Base-by-base conservation (phyloP, 106 monocot genomes). In the Hemerocallis citrina region DNA sequence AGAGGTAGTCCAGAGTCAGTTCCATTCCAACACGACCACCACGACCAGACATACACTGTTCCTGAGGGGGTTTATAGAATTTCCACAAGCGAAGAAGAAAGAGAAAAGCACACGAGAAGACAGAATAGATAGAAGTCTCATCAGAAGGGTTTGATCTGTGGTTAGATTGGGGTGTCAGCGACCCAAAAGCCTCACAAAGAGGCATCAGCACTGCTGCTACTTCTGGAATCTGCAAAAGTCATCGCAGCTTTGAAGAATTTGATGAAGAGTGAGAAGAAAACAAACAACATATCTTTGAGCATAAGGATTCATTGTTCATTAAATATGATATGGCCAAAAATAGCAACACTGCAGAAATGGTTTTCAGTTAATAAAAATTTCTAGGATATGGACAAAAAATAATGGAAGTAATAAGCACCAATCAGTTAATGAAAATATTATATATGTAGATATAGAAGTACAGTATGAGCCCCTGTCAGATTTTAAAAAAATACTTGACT, bases 31-130 rank as follows among this genome's bases (percentile, higher is more conserved):
- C 79, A 9, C 68, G 47, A 42, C 84, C 92, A 72, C 81, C 79
- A 42, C 96, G 65, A 4, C 81, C 87, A 17, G 79, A 81, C 30
- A 84, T 55, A 46, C 63, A 66, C 16, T 83, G 70, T 49, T 90
- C 87, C 37, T 81, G 81, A 57, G 96, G 90, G 24, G 81, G 91
- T 57, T 79, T 81, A 70, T 84, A 91, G 47, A 96, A 96, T 59
- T 96, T 96, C 84, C 91, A 96, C 43, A 96, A 63, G 8, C 87
- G 83, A 59, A 96, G 79, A 64, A 96, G 96, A 52, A 91, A 87
- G 34, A 96, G 74, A 77, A 96, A 96, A 45, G 96, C 96, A 65
- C 80, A 85, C 19, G 96, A 96, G 65, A 96, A 96, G 62, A 96
- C 87, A 0, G 87, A 77, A 52, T 91, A 87, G 43, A 77, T 69